Evolutionary conservation across 108 stramenopile species (phyloP).

Genomic region (Cylindrotheca closterium): DNA sequence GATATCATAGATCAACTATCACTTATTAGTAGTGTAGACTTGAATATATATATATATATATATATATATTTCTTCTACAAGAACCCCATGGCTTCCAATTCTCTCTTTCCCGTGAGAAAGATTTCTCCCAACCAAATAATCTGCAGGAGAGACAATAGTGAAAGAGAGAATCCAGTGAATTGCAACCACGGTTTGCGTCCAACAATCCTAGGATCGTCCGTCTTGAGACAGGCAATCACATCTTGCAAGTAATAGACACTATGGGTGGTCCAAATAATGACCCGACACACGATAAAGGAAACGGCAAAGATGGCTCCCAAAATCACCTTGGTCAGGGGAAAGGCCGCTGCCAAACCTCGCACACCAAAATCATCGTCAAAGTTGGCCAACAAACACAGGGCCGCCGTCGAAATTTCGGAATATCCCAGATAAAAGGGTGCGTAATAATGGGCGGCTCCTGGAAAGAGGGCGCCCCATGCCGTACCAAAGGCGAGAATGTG

Average conservation of each 20-base stretch:
- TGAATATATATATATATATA: too few species aligned
- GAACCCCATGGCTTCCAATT: slow-evolving; percentile 37
- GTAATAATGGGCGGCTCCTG: slow-evolving; percentile 67
- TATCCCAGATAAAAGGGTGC: slow-evolving; percentile 80
- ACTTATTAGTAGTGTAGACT: too few species aligned
- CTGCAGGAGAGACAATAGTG: slow-evolving; percentile 62
- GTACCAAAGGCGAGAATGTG: slow-evolving; percentile 69
- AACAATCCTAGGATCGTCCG: slow-evolving; percentile 39
- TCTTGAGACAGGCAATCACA: slow-evolving; percentile 41
- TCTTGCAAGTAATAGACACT: slow-evolving; percentile 72
- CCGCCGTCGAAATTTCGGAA: slow-evolving; percentile 72
- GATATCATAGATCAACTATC: too few species aligned
- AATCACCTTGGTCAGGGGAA: slow-evolving; percentile 64
- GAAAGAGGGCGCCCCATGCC: slow-evolving; percentile 69
- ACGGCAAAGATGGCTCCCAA: slow-evolving; percentile 69
- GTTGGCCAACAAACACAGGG: slow-evolving; percentile 77
- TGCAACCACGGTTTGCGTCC: slow-evolving; percentile 47
- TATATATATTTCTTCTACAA: too few species aligned
- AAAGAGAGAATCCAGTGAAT: slow-evolving; percentile 46
- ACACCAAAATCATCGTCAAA: slow-evolving; percentile 83
- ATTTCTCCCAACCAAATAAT: slow-evolving; percentile 77
- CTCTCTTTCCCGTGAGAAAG: slow-evolving; percentile 54
- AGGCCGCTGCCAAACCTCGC: slow-evolving; percentile 65
- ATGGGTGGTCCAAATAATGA: slow-evolving; percentile 69
- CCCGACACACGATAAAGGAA: slow-evolving; percentile 72